Percentiles rank a stretch among this genome's conserved stretches.
Conservation (phyloP, 2,329 filamentous ascomycete genomes). For the Pyricularia grisea region DNA sequence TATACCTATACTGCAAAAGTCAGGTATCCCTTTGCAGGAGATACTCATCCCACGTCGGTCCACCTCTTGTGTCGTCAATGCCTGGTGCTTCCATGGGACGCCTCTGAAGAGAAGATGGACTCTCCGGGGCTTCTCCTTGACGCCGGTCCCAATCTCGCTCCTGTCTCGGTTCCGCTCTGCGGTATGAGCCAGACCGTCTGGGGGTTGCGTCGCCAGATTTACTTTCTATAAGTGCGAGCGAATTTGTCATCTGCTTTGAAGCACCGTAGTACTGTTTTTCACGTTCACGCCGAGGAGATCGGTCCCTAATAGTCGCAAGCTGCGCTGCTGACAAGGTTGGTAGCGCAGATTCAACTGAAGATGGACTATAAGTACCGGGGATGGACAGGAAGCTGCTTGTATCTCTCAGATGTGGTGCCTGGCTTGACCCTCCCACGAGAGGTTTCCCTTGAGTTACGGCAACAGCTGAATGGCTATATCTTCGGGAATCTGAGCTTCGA, state of each 20-base stretch:
- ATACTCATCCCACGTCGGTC: neutral
- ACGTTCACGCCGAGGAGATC: neutral
- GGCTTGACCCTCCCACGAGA: too few relatives aligned
- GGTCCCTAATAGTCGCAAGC: neutral
- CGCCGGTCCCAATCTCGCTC: neutral
- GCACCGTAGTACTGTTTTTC: neutral
- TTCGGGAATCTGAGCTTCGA: constrained; percentile 3
- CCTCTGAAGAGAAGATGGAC: too few relatives aligned
- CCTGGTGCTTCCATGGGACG: neutral
- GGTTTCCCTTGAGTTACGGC: neutral
- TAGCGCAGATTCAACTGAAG: neutral
- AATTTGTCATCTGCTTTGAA: neutral
- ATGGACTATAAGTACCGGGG: too few relatives aligned
- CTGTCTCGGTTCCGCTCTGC: neutral
- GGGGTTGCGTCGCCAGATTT: neutral
- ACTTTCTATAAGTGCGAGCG: neutral
- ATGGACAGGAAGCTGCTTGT: neutral
- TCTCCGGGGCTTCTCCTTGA: neutral
- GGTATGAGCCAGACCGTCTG: neutral
- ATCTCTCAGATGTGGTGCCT: neutral
- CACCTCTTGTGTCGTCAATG: neutral
- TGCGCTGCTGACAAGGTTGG: neutral
- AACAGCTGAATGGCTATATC: neutral
- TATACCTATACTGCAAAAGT: neutral
- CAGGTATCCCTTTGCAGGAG: neutral